Evolutionary conservation across 108 stramenopile genomes (phyloP).

Genomic region (Pseudonitzschia pungens): DNA sequence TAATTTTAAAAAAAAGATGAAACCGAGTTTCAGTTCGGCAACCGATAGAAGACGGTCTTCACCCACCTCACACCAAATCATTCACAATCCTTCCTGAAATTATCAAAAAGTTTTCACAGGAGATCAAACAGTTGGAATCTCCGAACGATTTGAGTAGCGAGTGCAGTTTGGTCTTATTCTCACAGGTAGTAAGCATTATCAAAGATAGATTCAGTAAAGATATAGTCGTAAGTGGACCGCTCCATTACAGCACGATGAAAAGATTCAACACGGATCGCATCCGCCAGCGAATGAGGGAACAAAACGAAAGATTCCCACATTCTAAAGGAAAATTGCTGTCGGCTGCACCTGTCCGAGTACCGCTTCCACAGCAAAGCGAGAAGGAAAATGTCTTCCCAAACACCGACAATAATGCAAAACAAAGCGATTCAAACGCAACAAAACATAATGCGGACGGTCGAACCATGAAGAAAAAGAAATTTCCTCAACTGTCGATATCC

Average conservation of each 20-base stretch:
- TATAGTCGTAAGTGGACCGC: not conserved
- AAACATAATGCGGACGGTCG: not conserved
- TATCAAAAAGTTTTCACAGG: too few species aligned
- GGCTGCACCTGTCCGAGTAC: slow-evolving; percentile 3
- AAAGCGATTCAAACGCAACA: not conserved
- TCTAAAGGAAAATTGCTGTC: slow-evolving; percentile 17
- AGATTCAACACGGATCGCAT: slow-evolving; percentile 35
- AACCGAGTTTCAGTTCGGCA: not conserved
- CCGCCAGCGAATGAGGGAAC: slow-evolving; percentile 30
- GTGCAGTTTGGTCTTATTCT: too few species aligned
- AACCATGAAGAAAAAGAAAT: not conserved
- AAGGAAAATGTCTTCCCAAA: slow-evolving; percentile 3
- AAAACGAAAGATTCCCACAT: slow-evolving; percentile 10
- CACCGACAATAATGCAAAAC: not conserved
- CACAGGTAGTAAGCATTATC: too few species aligned
- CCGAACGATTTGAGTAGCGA: too few species aligned
- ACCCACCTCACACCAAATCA: not conserved
- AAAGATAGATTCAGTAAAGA: too few species aligned
- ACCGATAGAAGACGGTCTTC: too few species aligned
- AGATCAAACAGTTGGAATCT: too few species aligned
- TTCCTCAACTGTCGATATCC: slow-evolving; percentile 23
- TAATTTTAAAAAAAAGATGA: not conserved
- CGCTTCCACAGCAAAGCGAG: not conserved
- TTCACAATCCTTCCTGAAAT: not conserved
- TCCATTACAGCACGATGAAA: slow-evolving; percentile 1